Percentiles rank a stretch among this genome's conserved stretches.
phyloP scores from a whole-genome alignment of 225 moss, liverwort and hornwort species.

The Polytrichum formosum region DNA sequence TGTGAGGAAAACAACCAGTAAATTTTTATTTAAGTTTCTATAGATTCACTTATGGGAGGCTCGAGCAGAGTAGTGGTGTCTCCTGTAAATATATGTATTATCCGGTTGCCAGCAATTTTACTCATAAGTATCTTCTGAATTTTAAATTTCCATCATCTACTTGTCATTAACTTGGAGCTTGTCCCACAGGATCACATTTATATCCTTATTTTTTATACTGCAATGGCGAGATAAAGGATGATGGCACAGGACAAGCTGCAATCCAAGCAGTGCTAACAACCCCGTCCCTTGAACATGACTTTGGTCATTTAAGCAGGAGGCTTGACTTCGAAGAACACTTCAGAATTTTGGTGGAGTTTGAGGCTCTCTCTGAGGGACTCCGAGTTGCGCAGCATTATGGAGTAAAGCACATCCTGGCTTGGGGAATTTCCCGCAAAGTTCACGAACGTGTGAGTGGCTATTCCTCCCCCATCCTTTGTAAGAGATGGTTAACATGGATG shows the following conservation, averaged over 20 bases:
- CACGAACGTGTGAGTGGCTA: background rate
- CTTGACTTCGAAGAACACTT: background rate
- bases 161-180: background rate
- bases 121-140: too few species aligned
- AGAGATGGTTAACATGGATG: too few species aligned
- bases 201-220: slow-evolving; percentile 3
- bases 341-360: background rate
- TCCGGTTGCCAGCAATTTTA: too few species aligned
- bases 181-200: slow-evolving; percentile 5
- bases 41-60: too few species aligned
- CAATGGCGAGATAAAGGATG: background rate
- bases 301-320: slow-evolving; percentile 1
- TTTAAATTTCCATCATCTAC: too few species aligned
- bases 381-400: slow-evolving; percentile 1
- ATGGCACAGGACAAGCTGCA: background rate
- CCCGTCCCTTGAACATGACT: slow-evolving; percentile 1
- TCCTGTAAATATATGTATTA: too few species aligned
- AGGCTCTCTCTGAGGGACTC: slow-evolving; percentile 1
- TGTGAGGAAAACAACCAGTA: too few species aligned
- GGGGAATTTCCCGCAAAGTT: slow-evolving; percentile 2
- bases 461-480: background rate
- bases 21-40: too few species aligned
- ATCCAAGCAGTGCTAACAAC: slow-evolving; percentile 6
- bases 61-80: too few species aligned
- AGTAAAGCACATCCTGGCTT: slow-evolving; percentile 6